Conservation (phyloP, 2,329 filamentous ascomycete genomes). For the Huntiella decipiens region DNA sequence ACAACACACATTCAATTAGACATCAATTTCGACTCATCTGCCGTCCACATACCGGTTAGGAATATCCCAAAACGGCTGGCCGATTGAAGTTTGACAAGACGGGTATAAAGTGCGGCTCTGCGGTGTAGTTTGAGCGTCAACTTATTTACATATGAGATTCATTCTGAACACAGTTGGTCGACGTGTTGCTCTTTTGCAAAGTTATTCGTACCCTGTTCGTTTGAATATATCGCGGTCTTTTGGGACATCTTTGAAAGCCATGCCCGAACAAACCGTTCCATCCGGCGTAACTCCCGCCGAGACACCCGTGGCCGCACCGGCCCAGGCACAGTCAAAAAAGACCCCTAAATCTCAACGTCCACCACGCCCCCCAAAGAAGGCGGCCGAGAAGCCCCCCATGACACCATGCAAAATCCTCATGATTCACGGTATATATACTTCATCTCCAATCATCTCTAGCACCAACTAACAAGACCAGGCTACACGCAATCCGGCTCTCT, state of each 20-base stretch:
- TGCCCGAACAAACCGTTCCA: constrained; percentile 6
- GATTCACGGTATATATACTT: constrained; percentile 43
- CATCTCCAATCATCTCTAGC: background rate
- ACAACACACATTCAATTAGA: too few species aligned
- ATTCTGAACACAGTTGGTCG: too few species aligned
- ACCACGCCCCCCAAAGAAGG: constrained; percentile 6
- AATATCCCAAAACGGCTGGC: too few species aligned
- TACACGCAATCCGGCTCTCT: constrained; percentile 78
- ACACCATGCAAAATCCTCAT: constrained; percentile 50
- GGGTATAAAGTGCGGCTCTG: too few species aligned
- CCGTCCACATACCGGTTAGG: too few species aligned
- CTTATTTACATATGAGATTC: too few species aligned
- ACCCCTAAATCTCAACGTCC: background rate
- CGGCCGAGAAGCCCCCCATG: constrained; percentile 17
- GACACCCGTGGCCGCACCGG: background rate
- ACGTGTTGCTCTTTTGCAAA: too few species aligned
- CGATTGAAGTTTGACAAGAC: too few species aligned
- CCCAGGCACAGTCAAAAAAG: constrained; percentile 2
- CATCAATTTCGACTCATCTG: too few species aligned
- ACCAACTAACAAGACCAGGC: constrained; percentile 26
- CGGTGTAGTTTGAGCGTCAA: too few species aligned
- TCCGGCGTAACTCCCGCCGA: background rate
- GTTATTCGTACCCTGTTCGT: background rate
- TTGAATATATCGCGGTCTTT: background rate
- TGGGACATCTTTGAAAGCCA: constrained; percentile 1